Percentiles rank a stretch among this genome's conserved stretches.
phyloP scores from a whole-genome alignment of 495 filamentous ascomycete species.

The Aspergillus campestris region DNA sequence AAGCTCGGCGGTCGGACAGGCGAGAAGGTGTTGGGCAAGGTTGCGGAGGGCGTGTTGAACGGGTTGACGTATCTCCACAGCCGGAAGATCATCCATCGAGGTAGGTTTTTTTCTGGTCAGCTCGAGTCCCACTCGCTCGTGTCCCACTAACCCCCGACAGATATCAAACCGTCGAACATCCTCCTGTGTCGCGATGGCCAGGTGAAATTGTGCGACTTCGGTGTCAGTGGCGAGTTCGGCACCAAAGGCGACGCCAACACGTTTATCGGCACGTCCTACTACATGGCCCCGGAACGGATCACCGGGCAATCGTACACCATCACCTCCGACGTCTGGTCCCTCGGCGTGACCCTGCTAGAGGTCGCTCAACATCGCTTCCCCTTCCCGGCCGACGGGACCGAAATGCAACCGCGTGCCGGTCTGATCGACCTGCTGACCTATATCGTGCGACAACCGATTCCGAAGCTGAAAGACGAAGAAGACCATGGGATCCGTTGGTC shows the following conservation, averaged over 20 bases:
- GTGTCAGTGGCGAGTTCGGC: conserved; percentile 93
- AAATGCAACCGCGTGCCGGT: conserved; percentile 78
- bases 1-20: conserved; percentile 88
- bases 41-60: conserved; percentile 90
- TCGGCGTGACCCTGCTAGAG: conserved; percentile 91
- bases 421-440: conserved; percentile 94
- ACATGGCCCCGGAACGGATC: conserved; percentile 98
- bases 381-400: conserved; percentile 92
- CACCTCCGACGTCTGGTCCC: conserved; percentile 95
- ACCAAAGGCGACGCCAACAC: conserved; percentile 98
- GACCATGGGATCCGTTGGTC: conserved; percentile 77
- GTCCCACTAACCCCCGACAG: conserved; percentile 25
- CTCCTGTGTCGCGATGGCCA: conserved; percentile 85
- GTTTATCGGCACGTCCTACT: conserved; percentile 97
- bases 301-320: conserved; percentile 97
- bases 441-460: conserved; percentile 92
- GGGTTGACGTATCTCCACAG: conserved; percentile 94
- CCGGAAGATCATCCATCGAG: conserved; percentile 93
- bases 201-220: conserved; percentile 97
- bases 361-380: conserved; percentile 97
- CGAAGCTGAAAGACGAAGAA: conserved; percentile 92
- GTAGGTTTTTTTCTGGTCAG: conserved; percentile 25
- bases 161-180: conserved; percentile 98
- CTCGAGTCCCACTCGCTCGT: background rate
- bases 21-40: conserved; percentile 97